Evolutionary conservation across 306 rosid species (phyloP).

Genomic region (Quercus suber): DNA sequence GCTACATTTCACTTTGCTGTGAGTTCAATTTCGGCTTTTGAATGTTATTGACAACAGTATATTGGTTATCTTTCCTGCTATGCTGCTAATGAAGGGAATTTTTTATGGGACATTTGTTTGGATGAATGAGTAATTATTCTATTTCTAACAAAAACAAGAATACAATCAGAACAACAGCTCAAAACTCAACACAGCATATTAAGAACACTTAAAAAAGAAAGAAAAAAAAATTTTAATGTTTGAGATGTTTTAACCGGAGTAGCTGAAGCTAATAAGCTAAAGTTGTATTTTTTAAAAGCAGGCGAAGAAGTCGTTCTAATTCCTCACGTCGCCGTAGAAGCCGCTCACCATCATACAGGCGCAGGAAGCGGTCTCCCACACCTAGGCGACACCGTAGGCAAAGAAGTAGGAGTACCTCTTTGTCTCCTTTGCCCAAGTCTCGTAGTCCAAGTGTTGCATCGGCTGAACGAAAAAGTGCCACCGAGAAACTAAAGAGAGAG

Average conservation of each 20-base stretch:
- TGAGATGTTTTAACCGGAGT: not conserved
- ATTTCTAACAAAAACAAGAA: no score
- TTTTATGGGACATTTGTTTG: not conserved
- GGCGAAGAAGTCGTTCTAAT: constrained; percentile 38
- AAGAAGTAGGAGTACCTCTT: constrained; percentile 37
- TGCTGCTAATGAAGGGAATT: not conserved
- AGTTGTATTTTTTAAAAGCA: not conserved
- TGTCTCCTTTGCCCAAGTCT: constrained; percentile 50
- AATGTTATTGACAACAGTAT: not conserved
- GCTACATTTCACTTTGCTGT: not conserved
- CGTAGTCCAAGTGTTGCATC: constrained; percentile 45
- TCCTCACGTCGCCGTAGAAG: constrained; percentile 37
- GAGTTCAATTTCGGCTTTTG: not conserved
- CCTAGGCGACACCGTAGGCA: constrained; percentile 44
- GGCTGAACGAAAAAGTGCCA: constrained; percentile 31
- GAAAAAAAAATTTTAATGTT: not conserved
- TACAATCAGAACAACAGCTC: no score
- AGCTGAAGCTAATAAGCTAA: not conserved
- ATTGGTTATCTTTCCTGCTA: not conserved
- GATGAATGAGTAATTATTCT: no score
- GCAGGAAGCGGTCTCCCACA: constrained; percentile 46
- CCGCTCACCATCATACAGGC: constrained; percentile 36
- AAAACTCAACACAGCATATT: no score
- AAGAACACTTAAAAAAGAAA: no score
- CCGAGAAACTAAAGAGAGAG: constrained; percentile 47